Evolutionary conservation across 1,284 basidiomycete species (phyloP).

Genomic region (Ustilago bromivora): DNA sequence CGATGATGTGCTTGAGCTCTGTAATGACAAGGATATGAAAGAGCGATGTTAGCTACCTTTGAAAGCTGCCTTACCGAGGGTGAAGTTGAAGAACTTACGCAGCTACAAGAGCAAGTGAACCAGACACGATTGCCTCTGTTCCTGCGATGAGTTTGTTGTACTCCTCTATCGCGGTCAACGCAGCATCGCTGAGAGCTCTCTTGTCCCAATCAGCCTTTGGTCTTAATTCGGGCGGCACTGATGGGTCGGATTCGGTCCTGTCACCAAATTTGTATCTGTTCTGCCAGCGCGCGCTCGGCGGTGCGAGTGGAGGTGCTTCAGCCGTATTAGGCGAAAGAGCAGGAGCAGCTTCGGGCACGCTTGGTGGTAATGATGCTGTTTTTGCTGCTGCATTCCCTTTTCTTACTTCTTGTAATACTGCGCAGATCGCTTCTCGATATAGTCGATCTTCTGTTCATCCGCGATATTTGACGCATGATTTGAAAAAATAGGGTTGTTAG

Average conservation of each 20-base stretch:
- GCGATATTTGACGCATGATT: not conserved
- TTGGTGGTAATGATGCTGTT: not conserved
- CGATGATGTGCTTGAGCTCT: slow-evolving; percentile 20
- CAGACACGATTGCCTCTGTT: slow-evolving; percentile 24
- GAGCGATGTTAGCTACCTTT: not conserved
- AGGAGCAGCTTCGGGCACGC: not conserved
- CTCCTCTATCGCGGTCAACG: slow-evolving; percentile 39
- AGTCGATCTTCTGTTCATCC: slow-evolving; percentile 14
- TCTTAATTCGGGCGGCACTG: not conserved
- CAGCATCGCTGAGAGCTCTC: slow-evolving; percentile 20
- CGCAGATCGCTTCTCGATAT: slow-evolving; percentile 4
- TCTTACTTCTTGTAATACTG: not conserved
- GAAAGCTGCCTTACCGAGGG: not conserved
- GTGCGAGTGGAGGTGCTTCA: not conserved
- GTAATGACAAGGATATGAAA: not conserved
- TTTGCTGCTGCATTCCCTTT: not conserved
- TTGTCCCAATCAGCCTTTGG: slow-evolving; percentile 1
- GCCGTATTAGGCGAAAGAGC: not conserved
- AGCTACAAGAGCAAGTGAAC: slow-evolving; percentile 21
- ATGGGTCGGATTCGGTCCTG: not conserved
- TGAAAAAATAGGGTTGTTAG: not conserved
- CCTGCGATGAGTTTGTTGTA: slow-evolving; percentile 45
- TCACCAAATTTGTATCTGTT: not conserved
- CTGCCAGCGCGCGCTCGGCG: not conserved
- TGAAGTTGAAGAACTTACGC: slow-evolving; percentile 28